Conservation (phyloP, 306 rosid species). For the Pueraria montana region DNA sequence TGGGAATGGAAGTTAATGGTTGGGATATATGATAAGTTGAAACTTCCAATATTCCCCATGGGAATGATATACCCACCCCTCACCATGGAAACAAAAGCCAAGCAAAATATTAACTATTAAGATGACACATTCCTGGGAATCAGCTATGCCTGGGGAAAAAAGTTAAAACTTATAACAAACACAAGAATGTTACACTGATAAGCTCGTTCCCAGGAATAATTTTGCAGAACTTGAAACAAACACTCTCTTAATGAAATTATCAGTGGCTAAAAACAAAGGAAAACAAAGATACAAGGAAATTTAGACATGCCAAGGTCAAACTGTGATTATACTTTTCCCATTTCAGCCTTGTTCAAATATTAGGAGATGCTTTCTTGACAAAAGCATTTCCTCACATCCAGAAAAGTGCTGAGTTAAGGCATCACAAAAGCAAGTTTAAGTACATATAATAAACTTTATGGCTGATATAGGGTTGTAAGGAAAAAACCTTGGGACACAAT, state of each 20-base stretch:
- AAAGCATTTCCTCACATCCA: slow-evolving; percentile 36
- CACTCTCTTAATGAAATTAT: slow-evolving; percentile 25
- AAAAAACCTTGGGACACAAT: slow-evolving; percentile 83
- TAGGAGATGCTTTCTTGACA: slow-evolving; percentile 20
- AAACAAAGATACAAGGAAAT: slow-evolving; percentile 21
- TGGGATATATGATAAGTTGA: not conserved
- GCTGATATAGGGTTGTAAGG: slow-evolving; percentile 47
- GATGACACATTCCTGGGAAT: not conserved
- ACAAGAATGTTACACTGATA: not conserved
- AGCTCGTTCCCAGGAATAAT: not conserved
- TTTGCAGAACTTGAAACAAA: not conserved
- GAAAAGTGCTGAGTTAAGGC: slow-evolving; percentile 33
- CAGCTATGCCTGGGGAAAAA: not conserved
- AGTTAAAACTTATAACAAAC: not conserved
- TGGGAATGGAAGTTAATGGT: not conserved
- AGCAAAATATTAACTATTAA: slow-evolving; percentile 19
- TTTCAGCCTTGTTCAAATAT: slow-evolving; percentile 39
- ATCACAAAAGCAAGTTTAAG: slow-evolving; percentile 28
- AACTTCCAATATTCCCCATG: slow-evolving; percentile 1
- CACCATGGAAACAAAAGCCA: not conserved
- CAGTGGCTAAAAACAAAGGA: slow-evolving; percentile 29
- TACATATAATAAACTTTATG: slow-evolving; percentile 38
- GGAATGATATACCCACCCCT: not conserved
- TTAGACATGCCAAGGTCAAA: slow-evolving; percentile 11
- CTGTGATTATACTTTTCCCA: not conserved